Evolutionary conservation across 2,329 filamentous ascomycete species (phyloP).

Genomic region (Myriosclerotinia curreyana): DNA sequence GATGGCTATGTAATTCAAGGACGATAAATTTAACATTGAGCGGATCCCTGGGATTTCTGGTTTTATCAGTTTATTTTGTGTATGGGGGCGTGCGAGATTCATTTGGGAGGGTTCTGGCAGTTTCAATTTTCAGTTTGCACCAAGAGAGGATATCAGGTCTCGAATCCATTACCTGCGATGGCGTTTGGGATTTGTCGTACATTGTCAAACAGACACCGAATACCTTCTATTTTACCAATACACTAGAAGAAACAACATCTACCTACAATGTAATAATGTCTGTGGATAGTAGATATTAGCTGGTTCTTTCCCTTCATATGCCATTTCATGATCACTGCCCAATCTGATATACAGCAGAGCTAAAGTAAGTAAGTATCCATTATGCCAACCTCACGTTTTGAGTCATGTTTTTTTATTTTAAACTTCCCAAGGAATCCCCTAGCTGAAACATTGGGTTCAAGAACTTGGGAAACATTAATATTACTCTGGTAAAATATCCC

Average conservation of each 20-base stretch:
- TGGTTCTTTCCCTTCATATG: not conserved
- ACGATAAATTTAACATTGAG: slow-evolving; percentile 11
- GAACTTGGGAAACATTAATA: not conserved
- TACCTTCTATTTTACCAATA: slow-evolving; percentile 24
- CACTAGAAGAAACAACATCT: slow-evolving; percentile 21
- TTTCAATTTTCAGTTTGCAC: slow-evolving; percentile 27
- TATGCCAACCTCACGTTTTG: slow-evolving; percentile 12
- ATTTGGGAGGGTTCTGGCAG: slow-evolving; percentile 32
- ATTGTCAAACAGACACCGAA: slow-evolving; percentile 27
- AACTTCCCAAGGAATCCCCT: not conserved
- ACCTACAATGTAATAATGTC: slow-evolving; percentile 20
- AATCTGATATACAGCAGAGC: not conserved
- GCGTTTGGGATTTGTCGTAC: slow-evolving; percentile 36
- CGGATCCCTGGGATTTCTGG: slow-evolving; percentile 27
- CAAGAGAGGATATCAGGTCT: slow-evolving; percentile 24
- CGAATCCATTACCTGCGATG: slow-evolving; percentile 26
- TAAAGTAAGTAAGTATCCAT: not conserved
- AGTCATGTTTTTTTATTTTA: not conserved
- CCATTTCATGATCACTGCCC: not conserved
- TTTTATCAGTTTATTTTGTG: slow-evolving; percentile 27
- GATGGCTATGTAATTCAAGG: slow-evolving; percentile 77
- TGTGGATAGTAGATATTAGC: not conserved
- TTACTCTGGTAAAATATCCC: not conserved
- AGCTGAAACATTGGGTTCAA: slow-evolving; percentile 1
- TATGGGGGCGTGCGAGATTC: slow-evolving; percentile 31